These are phyloP conservation scores for Pythium grandisporangium DNA, from an alignment of 352 stramenopile species.

Conservation along the genomic window DNA sequence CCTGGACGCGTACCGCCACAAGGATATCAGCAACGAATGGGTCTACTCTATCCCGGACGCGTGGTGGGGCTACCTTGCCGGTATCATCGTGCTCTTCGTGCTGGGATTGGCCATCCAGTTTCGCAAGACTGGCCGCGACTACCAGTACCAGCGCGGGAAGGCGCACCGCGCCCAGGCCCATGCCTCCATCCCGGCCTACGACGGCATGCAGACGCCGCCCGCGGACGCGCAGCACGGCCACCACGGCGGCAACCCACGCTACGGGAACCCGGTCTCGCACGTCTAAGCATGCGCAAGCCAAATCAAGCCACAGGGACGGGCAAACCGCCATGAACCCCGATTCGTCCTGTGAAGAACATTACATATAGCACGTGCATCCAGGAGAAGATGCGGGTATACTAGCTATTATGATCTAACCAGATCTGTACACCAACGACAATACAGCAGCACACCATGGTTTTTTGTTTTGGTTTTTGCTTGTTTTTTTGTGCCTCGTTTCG, in stretches of 20 bases:
- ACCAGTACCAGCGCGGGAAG: conserved; percentile 9
- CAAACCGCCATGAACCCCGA: not conserved
- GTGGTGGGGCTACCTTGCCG: conserved; percentile 57
- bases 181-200: not conserved
- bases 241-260: conserved; percentile 7
- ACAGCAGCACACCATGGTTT: not conserved
- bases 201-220: not conserved
- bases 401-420: no score
- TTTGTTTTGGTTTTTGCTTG: not conserved
- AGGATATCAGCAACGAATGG: conserved; percentile 20
- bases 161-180: not conserved
- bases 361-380: not conserved
- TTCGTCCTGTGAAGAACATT: not conserved
- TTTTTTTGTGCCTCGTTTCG: no score
- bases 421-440: not conserved
- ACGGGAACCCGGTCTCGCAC: conserved; percentile 14
- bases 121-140: conserved; percentile 16
- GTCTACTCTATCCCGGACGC: conserved; percentile 29
- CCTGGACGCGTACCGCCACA: conserved; percentile 21
- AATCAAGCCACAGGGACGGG: not conserved
- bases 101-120: conserved; percentile 43
- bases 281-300: conserved; percentile 4
- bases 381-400: no score
- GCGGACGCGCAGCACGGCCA: not conserved
- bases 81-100: conserved; percentile 32